These are phyloP conservation scores for Lactarius vividus DNA, from an alignment of 768 basidiomycete species.

Conservation along the genomic window DNA sequence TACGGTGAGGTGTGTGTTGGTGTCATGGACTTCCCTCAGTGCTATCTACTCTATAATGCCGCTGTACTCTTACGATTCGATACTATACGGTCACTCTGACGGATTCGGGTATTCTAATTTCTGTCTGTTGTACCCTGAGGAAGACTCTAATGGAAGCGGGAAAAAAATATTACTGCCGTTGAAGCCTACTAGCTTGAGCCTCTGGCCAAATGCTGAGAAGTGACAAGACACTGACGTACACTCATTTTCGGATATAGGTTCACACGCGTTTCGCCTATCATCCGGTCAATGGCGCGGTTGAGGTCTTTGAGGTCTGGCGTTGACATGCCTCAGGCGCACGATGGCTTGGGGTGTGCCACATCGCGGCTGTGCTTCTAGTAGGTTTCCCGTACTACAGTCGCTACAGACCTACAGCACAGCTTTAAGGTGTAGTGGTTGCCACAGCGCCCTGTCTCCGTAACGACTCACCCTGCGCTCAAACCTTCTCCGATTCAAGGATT, in stretches of 20 bases:
- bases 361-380: background rate
- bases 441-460: background rate
- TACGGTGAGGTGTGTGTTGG: background rate
- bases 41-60: background rate
- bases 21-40: conserved; percentile 2
- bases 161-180: background rate
- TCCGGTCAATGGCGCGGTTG: background rate
- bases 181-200: background rate
- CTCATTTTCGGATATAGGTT: background rate
- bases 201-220: background rate
- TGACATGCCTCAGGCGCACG: background rate
- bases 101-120: background rate
- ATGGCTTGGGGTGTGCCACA: background rate
- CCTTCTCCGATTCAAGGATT: background rate
- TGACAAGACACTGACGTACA: background rate
- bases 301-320: no score
- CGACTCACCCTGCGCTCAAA: background rate
- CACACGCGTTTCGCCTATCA: background rate
- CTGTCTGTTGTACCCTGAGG: background rate
- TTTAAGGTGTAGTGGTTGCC: background rate
- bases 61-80: conserved; percentile 12
- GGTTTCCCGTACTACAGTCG: background rate
- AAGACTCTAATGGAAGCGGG: background rate
- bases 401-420: background rate
- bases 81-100: conserved; percentile 2